Percentiles rank a stretch among this genome's conserved stretches.
Conservation (phyloP, 208 protist species). For the Strigomonas culicis region DNA sequence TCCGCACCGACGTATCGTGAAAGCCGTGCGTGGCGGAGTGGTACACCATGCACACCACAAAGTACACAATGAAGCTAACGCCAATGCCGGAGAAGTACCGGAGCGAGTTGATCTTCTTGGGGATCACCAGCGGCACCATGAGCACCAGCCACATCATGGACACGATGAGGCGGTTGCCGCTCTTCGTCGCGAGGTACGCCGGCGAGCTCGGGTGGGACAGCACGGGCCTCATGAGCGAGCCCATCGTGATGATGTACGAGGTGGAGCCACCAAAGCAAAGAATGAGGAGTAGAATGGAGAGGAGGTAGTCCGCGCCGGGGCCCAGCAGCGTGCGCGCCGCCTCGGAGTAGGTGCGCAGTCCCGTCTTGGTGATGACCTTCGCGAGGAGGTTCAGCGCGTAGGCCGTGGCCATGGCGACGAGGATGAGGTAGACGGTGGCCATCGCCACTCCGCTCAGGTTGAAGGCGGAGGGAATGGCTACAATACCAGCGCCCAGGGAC, state of each 20-base stretch:
- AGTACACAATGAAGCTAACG: conserved; percentile 56
- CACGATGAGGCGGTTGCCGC: conserved; percentile 43
- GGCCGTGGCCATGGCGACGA: conserved; percentile 30
- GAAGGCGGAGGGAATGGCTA: conserved; percentile 53
- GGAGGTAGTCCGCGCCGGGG: conserved; percentile 37
- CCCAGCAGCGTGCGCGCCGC: conserved; percentile 41
- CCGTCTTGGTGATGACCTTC: conserved; percentile 27
- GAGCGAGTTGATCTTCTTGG: conserved; percentile 61
- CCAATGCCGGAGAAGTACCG: conserved; percentile 63
- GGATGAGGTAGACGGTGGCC: conserved; percentile 37
- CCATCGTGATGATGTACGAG: conserved; percentile 51
- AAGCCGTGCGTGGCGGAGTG: conserved; percentile 38
- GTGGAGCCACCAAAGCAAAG: conserved; percentile 49
- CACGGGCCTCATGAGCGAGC: conserved; percentile 38
- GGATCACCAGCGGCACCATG: conserved; percentile 62
- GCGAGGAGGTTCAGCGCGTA: conserved; percentile 60
- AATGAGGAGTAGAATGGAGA: conserved; percentile 41
- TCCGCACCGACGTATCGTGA: conserved; percentile 21
- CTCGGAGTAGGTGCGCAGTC: conserved; percentile 35
- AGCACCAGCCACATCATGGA: conserved; percentile 40
- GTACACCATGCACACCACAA: conserved; percentile 48
- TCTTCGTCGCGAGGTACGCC: conserved; percentile 25
- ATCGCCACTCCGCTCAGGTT: conserved; percentile 45
- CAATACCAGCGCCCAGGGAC: conserved; percentile 61
- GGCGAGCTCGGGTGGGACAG: conserved; percentile 20